Percentiles rank a stretch among this genome's conserved stretches.
These are phyloP conservation scores for Aspergillus jensenii DNA, from an alignment of 2,329 filamentous ascomycete species.

Conservation along the genomic window DNA sequence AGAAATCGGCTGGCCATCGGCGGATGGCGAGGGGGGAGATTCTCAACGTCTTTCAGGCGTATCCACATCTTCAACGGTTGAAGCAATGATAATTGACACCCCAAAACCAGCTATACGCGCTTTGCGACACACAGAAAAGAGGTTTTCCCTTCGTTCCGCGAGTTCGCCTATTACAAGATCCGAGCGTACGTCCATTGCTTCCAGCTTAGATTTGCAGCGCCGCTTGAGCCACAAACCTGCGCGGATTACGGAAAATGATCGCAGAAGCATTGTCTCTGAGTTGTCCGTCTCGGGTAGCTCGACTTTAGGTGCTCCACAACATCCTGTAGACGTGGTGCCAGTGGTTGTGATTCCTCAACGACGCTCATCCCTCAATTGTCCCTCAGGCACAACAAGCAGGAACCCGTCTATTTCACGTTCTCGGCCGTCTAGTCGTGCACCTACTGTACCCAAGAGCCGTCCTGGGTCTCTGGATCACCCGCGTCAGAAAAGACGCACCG, in stretches of 20 bases:
- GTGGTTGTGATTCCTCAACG: slow-evolving; percentile 51
- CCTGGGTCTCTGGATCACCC: slow-evolving; percentile 34
- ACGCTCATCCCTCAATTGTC: slow-evolving; percentile 42
- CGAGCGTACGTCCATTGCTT: slow-evolving; percentile 46
- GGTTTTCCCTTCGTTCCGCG: slow-evolving; percentile 50
- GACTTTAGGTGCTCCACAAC: slow-evolving; percentile 28
- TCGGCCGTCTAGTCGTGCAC: slow-evolving; percentile 37
- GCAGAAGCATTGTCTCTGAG: slow-evolving; percentile 45
- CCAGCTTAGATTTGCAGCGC: slow-evolving; percentile 46
- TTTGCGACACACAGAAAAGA: slow-evolving; percentile 56
- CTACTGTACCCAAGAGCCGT: slow-evolving; percentile 35
- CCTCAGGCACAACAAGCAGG: slow-evolving; percentile 37
- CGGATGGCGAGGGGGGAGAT: slow-evolving; percentile 30
- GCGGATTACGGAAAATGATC: slow-evolving; percentile 49
- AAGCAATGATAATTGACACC: slow-evolving; percentile 55
- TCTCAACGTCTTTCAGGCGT: slow-evolving; percentile 48
- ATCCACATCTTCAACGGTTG: slow-evolving; percentile 56
- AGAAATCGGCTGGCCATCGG: slow-evolving; percentile 51
- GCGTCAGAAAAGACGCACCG: slow-evolving; percentile 35
- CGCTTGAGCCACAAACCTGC: slow-evolving; percentile 52
- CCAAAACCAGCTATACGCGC: slow-evolving; percentile 47
- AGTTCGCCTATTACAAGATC: slow-evolving; percentile 46
- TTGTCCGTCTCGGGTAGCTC: slow-evolving; percentile 37
- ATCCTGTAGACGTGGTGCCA: slow-evolving; percentile 42
- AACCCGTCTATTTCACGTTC: slow-evolving; percentile 40